Evolutionary conservation across 495 filamentous ascomycete species (phyloP).

Genomic region (Neurospora hispaniola): DNA sequence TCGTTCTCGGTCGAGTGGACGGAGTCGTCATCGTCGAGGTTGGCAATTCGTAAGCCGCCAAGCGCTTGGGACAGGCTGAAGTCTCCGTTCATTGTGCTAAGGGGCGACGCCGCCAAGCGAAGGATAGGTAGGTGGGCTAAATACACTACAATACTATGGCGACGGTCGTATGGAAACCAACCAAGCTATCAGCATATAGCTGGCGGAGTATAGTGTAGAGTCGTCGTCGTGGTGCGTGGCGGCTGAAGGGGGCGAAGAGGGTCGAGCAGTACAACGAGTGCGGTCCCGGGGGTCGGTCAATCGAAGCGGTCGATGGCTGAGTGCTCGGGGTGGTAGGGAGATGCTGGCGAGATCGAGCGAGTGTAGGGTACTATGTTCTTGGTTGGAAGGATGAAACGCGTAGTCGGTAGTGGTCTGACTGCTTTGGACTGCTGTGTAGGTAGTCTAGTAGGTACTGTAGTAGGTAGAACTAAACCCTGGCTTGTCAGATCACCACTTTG

Average conservation of each 20-base stretch:
- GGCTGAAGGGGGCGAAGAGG: neutral
- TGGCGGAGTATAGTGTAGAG: neutral
- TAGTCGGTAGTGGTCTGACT: neutral
- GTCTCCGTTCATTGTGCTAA: slow-evolving; percentile 69
- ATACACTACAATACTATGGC: neutral
- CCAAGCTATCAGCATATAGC: neutral
- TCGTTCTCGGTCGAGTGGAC: slow-evolving; percentile 36
- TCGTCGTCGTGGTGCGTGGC: neutral
- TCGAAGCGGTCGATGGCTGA: neutral
- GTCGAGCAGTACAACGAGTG: neutral
- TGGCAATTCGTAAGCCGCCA: slow-evolving; percentile 92
- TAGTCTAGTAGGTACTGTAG: neutral
- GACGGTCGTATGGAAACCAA: neutral
- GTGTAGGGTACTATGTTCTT: neutral
- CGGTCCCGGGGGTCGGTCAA: neutral
- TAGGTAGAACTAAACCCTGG: neutral
- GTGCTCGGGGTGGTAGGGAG: neutral
- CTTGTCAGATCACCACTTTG: neutral
- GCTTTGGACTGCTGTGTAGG: neutral
- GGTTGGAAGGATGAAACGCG: neutral
- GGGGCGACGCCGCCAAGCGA: slow-evolving; percentile 6
- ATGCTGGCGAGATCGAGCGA: neutral
- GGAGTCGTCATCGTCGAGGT: slow-evolving; percentile 76
- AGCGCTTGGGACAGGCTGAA: slow-evolving; percentile 86
- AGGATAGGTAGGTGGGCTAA: neutral